Evolutionary conservation across 768 basidiomycete species (phyloP).

Genomic region (Candolleomyces eurysporus): DNA sequence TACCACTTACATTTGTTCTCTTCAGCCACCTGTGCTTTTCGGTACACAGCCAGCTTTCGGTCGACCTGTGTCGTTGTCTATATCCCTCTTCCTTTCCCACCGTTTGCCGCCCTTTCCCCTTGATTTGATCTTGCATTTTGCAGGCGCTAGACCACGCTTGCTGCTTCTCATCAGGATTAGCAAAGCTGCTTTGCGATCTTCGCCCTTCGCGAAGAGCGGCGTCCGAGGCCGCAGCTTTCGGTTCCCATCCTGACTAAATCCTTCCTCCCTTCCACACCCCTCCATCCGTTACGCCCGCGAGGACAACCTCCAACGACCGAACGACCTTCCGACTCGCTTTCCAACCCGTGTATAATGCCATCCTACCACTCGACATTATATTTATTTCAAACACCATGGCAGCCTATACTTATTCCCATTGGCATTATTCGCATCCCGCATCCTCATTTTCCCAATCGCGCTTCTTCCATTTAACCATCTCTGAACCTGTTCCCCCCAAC

Average conservation of each 20-base stretch:
- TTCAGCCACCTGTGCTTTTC: neutral
- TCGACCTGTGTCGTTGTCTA: neutral
- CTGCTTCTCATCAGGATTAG: slow-evolving; percentile 1
- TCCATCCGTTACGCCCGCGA: neutral
- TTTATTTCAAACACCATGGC: neutral
- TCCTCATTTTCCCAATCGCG: neutral
- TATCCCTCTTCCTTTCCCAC: neutral
- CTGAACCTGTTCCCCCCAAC: neutral
- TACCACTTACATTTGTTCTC: neutral
- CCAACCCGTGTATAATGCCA: neutral
- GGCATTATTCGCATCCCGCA: neutral
- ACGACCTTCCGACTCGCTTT: neutral
- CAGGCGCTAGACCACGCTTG: neutral
- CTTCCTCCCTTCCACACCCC: neutral
- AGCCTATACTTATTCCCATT: neutral
- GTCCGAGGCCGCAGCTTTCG: neutral
- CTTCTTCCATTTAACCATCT: neutral
- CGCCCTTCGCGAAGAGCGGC: neutral
- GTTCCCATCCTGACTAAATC: neutral
- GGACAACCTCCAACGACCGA: neutral
- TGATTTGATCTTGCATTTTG: neutral
- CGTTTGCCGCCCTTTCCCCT: neutral
- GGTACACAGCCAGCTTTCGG: neutral
- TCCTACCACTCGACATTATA: neutral
- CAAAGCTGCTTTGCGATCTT: slow-evolving; percentile 3